Evolutionary conservation across 805 yeast species (phyloP), one percentile per base, ranked within the genome.

Genomic region (Saturnispora mendoncae): DNA sequence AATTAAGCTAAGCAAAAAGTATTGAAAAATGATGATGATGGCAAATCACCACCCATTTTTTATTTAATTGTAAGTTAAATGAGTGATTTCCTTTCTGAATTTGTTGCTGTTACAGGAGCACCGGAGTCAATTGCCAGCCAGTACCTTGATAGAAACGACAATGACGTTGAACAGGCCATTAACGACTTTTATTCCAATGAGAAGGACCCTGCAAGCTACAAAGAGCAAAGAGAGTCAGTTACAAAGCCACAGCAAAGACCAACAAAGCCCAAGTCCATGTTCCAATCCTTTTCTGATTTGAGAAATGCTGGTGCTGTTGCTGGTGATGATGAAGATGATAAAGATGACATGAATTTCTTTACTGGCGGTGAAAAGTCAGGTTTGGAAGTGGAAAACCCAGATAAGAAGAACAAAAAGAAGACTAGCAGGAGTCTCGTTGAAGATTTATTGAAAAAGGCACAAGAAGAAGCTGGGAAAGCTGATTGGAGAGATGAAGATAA

Each of bases 341-440:
- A 63, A 18, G 54, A 58, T 13, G 67, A 69, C 21, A 49, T 46
- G 51, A 70, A 58, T 52, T 62, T 53, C 58, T 74, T 58, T 49
- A 71, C 78, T 3, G 80, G 80, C 12, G 80, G 80, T 41, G 88
- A 82, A 57, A 83, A 84, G 44, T 80, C 88, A 1, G 92, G 78
- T 4, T 65, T 84, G 48, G 83, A 81, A 57, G 88, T 84, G 17
- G 85, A 84, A 51, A 83, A 83, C 53, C 92, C 92, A 19, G 63
- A 66, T 38, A 64, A 39, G 27, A 57, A 53, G 43, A 59, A 48
- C 19, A 51, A 13, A 23, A 14, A 7, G 5, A 58, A 55, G 32
- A 57, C 56, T 46, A 61, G 69, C 35, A 64, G 66, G 52, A 69
- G 66, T 49, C 62, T 65, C 38, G 74, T 76, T 13, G 69, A 66